Evolutionary conservation across 768 basidiomycete genomes (phyloP), one percentile per base, ranked within the genome.

Genomic region (Pleurotus platypus): DNA sequence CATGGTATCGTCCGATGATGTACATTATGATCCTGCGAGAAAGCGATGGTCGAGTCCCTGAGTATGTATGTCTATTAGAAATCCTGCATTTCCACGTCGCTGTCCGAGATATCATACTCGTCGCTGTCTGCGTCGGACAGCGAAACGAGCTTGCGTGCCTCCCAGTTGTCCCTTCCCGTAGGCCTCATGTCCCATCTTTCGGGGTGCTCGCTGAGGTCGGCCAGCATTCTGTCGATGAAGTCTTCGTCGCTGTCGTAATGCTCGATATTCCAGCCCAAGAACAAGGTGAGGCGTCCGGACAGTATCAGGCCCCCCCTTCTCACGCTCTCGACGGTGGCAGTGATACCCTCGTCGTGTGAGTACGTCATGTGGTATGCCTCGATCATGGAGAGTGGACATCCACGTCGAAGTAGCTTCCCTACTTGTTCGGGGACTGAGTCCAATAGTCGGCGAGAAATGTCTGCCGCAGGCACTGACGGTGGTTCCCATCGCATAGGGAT

Each of bases 181-280:
- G 67, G 58, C 12, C 63, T 55, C n/a, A 73, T 55, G 13, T 60
- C 37, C 77, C 77, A 78, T 55, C 68, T 65, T 16, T 68, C 64
- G 5, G 72, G 69, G 38, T 60, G 62, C 5, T 60, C 58, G 48
- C 63, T 69, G 48, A 76, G 66, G 35, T 78, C 76, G 12, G 58
- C 56, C 46, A 78, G 57, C 18, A 83, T 66, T 45, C 68, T 63
- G 46, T 70, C 70, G 55, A 86, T 79, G 30, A 71, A 82, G 38
- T 62, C 64, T 7, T 70, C 69, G 16, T 79, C 83, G 46, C 76
- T 74, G 5, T 85, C 85, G 40, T 70, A 69, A 12, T 62, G 66
- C 16, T 69, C 61, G 55, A 90, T 77, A 61, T 88, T 89, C 86
- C 86, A 90, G 4, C 89, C 89, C 4, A 90, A 75, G 60, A 75